Percentiles rank a stretch among this genome's conserved stretches.
These are phyloP conservation scores for Aureobasidium sp. DNA, from an alignment of 2,329 filamentous ascomycete species.

Conservation along the genomic window DNA sequence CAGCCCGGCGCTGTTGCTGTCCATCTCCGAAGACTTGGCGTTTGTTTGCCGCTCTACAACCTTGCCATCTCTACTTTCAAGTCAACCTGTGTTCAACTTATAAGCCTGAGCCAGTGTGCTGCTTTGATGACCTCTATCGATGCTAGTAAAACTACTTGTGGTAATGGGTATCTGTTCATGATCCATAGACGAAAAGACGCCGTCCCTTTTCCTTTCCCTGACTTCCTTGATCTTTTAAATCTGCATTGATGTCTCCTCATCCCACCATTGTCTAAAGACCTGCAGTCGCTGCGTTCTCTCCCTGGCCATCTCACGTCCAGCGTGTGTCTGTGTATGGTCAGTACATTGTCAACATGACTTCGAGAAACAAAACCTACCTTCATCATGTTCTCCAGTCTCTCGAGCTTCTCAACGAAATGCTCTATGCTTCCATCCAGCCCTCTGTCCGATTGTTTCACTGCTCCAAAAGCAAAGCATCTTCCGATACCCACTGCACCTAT, in stretches of 20 bases:
- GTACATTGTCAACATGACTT: background rate
- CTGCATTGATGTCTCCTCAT: conserved; percentile 36
- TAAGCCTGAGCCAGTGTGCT: background rate
- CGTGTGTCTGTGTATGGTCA: conserved; percentile 35
- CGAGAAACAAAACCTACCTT: conserved; percentile 29
- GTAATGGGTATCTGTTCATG: conserved; percentile 8
- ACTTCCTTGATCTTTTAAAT: background rate
- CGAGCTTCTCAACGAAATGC: conserved; percentile 72
- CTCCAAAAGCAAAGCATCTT: conserved; percentile 69
- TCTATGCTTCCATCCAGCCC: conserved; percentile 59
- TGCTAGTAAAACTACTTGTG: background rate
- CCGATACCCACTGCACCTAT: conserved; percentile 82
- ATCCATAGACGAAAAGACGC: background rate
- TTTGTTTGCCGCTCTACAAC: background rate
- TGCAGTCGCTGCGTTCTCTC: conserved; percentile 43
- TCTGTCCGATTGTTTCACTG: conserved; percentile 46
- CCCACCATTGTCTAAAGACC: conserved; percentile 49
- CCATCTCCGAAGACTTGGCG: conserved; percentile 9
- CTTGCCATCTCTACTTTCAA: background rate
- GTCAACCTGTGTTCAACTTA: background rate
- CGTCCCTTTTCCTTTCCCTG: background rate
- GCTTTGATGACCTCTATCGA: background rate
- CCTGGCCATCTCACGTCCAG: conserved; percentile 44
- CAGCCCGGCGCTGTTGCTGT: background rate
- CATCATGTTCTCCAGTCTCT: conserved; percentile 56